phyloP scores from a whole-genome alignment of 371 early-diverging fungal genomes.

The Rhizopus stolonifer region DNA sequence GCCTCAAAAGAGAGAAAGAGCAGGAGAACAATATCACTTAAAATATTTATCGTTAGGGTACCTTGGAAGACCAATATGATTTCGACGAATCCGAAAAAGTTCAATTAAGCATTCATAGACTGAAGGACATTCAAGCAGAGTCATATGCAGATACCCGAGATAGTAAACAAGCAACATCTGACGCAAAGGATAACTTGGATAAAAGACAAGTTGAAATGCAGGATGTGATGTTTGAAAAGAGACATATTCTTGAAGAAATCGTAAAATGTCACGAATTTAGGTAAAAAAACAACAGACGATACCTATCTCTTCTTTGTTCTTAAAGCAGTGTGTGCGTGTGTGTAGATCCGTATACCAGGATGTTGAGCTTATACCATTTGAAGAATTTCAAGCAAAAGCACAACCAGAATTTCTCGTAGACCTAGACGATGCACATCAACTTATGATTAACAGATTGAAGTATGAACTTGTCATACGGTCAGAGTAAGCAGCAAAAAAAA shows the following conservation, averaged over 20 bases:
- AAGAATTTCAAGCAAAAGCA: constrained; percentile 37
- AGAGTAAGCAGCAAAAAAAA: constrained; percentile 24
- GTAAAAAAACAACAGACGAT: constrained; percentile 15
- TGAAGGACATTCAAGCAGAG: constrained; percentile 32
- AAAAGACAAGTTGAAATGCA: constrained; percentile 40
- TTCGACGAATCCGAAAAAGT: constrained; percentile 18
- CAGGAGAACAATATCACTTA: constrained; percentile 8
- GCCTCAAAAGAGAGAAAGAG: constrained; percentile 10
- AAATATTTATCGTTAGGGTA: constrained; percentile 18
- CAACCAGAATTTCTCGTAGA: constrained; percentile 29
- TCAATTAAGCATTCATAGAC: constrained; percentile 13
- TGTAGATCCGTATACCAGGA: constrained; percentile 51
- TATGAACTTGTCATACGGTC: constrained; percentile 41
- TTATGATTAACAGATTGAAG: constrained; percentile 47
- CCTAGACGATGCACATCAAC: constrained; percentile 35
- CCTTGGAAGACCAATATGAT: constrained; percentile 15
- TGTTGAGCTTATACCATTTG: constrained; percentile 41
- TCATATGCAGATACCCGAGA: constrained; percentile 25
- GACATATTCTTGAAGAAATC: constrained; percentile 48
- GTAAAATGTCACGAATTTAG: constrained; percentile 43
- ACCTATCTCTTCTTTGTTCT: neutral
- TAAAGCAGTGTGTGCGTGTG: neutral
- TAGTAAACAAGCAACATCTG: constrained; percentile 41
- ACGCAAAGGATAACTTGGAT: constrained; percentile 46
- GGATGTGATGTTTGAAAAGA: constrained; percentile 49